Conservation (phyloP, 2,329 filamentous ascomycete species). For the Fusarium brachygibbosum region DNA sequence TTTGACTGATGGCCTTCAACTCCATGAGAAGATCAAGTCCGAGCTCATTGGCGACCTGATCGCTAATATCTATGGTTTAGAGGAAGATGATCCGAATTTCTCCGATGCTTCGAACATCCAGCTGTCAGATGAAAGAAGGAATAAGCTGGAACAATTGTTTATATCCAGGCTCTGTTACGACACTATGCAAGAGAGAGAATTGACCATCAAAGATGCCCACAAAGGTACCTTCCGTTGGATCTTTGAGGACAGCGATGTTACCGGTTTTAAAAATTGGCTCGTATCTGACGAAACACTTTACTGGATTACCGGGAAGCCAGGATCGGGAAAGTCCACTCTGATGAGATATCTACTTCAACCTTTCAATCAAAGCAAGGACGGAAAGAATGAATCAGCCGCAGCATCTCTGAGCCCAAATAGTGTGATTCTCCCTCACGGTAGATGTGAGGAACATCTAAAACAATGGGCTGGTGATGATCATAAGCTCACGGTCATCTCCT, state of each 20-base stretch:
- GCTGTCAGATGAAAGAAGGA: background rate
- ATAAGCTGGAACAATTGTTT: background rate
- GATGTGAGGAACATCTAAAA: background rate
- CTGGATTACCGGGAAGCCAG: conserved; percentile 34
- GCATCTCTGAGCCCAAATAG: accelerated
- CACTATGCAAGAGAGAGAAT: conserved; percentile 25
- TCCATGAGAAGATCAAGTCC: background rate
- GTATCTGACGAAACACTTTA: conserved; percentile 1
- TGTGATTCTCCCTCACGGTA: accelerated
- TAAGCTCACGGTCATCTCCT: background rate
- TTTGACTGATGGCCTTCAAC: background rate
- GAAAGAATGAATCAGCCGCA: accelerated
- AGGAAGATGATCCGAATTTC: background rate
- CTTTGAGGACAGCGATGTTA: background rate
- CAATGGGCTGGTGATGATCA: background rate
- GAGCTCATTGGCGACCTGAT: background rate
- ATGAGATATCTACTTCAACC: conserved; percentile 24
- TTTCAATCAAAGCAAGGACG: accelerated
- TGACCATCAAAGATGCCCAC: conserved; percentile 19
- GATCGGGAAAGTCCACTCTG: conserved; percentile 16
- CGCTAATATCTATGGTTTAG: background rate
- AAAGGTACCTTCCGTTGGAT: conserved; percentile 28
- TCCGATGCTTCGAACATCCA: background rate
- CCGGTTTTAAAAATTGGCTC: conserved; percentile 22
- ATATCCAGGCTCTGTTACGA: conserved; percentile 17